A percentile compares a stretch with the other conserved stretches of the same genome.
Evolutionary conservation across 1,139 yeast species (phyloP).

Genomic region (Scheffersomyces parashehatae): DNA sequence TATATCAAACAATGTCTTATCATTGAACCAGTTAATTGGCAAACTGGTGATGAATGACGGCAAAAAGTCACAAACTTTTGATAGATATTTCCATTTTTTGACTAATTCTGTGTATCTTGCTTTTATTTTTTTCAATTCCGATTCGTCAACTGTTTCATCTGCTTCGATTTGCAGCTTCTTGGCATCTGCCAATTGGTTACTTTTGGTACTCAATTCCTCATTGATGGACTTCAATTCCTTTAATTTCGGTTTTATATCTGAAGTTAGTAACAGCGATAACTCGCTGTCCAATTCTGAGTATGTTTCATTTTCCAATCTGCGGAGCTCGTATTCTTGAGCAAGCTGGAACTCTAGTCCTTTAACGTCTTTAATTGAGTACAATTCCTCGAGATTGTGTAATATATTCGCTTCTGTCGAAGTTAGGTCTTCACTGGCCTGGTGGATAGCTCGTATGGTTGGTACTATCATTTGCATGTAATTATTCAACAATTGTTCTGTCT

Average conservation of each 20-base stretch:
- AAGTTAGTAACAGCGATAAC: slow-evolving; percentile 8
- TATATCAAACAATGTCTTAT: slow-evolving; percentile 24
- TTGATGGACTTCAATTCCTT: slow-evolving; percentile 10
- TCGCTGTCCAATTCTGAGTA: slow-evolving; percentile 13
- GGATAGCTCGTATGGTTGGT: slow-evolving; percentile 36
- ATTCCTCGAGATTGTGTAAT: slow-evolving; percentile 22
- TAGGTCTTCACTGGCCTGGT: slow-evolving; percentile 27
- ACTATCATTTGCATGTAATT: slow-evolving; percentile 25
- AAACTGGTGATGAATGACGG: slow-evolving; percentile 32
- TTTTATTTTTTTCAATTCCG: slow-evolving; percentile 3
- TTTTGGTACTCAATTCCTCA: slow-evolving; percentile 3
- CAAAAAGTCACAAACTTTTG: slow-evolving; percentile 29
- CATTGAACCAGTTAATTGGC: slow-evolving; percentile 40
- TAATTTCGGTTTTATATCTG: slow-evolving; percentile 9
- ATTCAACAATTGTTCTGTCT: slow-evolving; percentile 25
- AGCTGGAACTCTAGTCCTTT: slow-evolving; percentile 10
- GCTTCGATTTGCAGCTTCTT: slow-evolving; percentile 9
- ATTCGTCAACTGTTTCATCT: slow-evolving; percentile 12
- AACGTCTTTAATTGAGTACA: slow-evolving; percentile 14
- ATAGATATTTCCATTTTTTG: slow-evolving; percentile 24
- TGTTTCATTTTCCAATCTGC: slow-evolving; percentile 7
- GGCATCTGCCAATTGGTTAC: slow-evolving; percentile 1
- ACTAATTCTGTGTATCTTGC: slow-evolving; percentile 15
- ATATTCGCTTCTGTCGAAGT: slow-evolving; percentile 33
- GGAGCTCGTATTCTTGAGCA: slow-evolving; percentile 15